These are phyloP conservation scores for Verticillium longisporum DNA, from an alignment of 2,329 filamentous ascomycete species.

Conservation along the genomic window DNA sequence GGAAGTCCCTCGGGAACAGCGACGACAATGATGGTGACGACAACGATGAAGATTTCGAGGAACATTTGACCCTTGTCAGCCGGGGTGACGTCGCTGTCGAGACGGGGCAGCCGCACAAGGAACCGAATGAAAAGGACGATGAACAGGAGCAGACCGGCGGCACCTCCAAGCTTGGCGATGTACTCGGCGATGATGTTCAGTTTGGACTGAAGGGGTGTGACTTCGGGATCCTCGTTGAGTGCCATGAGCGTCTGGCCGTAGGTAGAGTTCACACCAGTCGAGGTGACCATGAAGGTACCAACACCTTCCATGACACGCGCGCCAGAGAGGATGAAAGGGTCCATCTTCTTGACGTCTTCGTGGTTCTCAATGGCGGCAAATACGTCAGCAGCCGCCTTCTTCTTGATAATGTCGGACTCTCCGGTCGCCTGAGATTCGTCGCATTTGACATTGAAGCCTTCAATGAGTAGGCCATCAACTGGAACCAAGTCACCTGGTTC, in stretches of 20 bases:
- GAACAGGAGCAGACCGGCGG: constrained; percentile 72
- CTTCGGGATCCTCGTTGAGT: constrained; percentile 65
- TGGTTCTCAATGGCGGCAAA: constrained; percentile 61
- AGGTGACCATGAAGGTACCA: constrained; percentile 68
- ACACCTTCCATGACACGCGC: constrained; percentile 71
- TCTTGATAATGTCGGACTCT: constrained; percentile 69
- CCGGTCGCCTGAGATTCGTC: constrained; percentile 76
- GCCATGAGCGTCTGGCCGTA: constrained; percentile 72
- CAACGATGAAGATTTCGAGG: constrained; percentile 69
- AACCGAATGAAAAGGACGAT: constrained; percentile 83
- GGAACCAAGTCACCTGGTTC: constrained; percentile 70
- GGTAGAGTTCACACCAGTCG: constrained; percentile 65
- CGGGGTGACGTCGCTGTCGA: constrained; percentile 41
- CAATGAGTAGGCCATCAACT: constrained; percentile 66
- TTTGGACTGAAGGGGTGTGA: constrained; percentile 71
- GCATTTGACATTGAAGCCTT: constrained; percentile 68
- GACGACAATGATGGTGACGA: constrained; percentile 74
- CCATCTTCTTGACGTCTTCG: constrained; percentile 63
- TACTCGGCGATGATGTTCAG: constrained; percentile 69
- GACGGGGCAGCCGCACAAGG: constrained; percentile 56
- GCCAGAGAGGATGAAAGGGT: constrained; percentile 82
- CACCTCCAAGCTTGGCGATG: constrained; percentile 71
- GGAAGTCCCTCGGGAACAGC: constrained; percentile 73
- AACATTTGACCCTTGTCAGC: constrained; percentile 74
- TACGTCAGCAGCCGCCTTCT: constrained; percentile 60